These are phyloP conservation scores for Aspergillus steynii DNA, from an alignment of 495 filamentous ascomycete genomes.

Conservation along the genomic window DNA sequence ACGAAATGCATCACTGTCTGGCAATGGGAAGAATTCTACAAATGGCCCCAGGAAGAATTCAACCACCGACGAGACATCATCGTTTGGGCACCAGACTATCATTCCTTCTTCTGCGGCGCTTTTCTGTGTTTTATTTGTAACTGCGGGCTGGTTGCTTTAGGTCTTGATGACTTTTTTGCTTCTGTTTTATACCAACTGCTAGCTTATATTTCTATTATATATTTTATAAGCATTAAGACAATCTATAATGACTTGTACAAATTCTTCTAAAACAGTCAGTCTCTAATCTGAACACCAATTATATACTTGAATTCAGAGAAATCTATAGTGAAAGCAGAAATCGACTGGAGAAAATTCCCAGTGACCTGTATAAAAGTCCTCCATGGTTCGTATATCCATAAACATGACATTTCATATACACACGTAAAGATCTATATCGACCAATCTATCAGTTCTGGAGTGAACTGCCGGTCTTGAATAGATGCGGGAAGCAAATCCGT, in stretches of 20 bases:
- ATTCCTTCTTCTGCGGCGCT: not conserved
- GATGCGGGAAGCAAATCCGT: slow-evolving; percentile 67
- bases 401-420: slow-evolving; percentile 6
- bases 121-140: not conserved
- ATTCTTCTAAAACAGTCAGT: not conserved
- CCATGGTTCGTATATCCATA: not conserved
- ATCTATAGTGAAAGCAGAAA: not conserved
- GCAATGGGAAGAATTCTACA: not conserved
- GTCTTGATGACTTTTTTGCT: not conserved
- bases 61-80: not conserved
- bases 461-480: slow-evolving; percentile 58
- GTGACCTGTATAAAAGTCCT: not conserved
- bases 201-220: not conserved
- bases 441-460: slow-evolving; percentile 2
- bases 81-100: not conserved
- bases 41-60: not conserved
- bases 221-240: not conserved
- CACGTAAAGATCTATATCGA: slow-evolving; percentile 13
- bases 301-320: not conserved
- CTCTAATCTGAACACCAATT: not conserved
- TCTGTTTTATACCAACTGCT: not conserved
- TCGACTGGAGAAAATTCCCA: not conserved
- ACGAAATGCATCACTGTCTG: not conserved
- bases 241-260: too few relatives aligned
- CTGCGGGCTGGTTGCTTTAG: not conserved